Evolutionary conservation across 768 basidiomycete species (phyloP), one percentile per base, ranked within the genome.

Genomic region (Lepiota venenata): DNA sequence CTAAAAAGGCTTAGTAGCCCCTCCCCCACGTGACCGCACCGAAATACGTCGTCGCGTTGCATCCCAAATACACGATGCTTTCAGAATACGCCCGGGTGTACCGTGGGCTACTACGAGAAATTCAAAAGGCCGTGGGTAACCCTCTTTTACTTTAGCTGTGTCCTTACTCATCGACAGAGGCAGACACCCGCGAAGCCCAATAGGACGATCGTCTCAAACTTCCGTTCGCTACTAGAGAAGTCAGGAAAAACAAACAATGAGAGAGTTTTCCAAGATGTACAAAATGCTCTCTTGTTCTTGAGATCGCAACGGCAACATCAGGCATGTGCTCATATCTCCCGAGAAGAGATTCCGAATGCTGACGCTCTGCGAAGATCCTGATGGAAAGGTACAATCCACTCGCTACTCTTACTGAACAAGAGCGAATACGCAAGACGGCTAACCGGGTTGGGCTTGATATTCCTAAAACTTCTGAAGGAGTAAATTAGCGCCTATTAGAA

Each of bases 331-430:
- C 1, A 5, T 48, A 32, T 47, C 8, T 36, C 21, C 20, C 32
- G 32, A 11, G 32, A 32, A 32, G 32, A 32, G 10, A 32, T 32
- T 32, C 32, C 9, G 8, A 32, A 32, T 32, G 32, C 10, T 32
- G 32, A 32, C 9, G 8, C 32, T 32, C 32, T 32, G 9, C 32
- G 8, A 32, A 97, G 94, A 74, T 73, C 18, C 73, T 97, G 45
- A 69, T 97, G 57, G 88, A 91, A 50, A 77, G 91, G 50, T 98
- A 98, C 72, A 96, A 94, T 67, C 93, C 94, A 0, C 72, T 88
- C 15, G 69, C 85, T 39, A 89, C 93, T 63, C 76, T 95, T 58
- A 87, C 91, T 0, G 72, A 78, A 4, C 84, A 92, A 60, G 92
- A 96, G 65, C 75, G 88, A 60, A 79, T 96, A 56, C 77, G 85